These are phyloP conservation scores for Xylariaceae sp. DNA, from an alignment of 2,329 filamentous ascomycete genomes.

Conservation along the genomic window DNA sequence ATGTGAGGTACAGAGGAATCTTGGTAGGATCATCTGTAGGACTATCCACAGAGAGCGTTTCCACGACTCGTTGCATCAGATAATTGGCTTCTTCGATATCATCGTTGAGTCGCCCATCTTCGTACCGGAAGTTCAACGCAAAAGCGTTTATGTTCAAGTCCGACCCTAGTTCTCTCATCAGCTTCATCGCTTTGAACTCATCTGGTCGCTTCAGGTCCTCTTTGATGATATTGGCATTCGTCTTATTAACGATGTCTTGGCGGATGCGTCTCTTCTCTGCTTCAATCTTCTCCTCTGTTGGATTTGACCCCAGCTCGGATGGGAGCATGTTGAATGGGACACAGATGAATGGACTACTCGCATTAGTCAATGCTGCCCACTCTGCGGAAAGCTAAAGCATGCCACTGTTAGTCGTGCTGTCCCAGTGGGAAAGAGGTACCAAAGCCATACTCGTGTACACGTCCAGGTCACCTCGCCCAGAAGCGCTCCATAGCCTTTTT, in stretches of 20 bases:
- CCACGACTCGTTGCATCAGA: constrained; percentile 53
- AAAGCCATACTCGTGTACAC: constrained; percentile 46
- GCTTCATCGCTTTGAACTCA: constrained; percentile 44
- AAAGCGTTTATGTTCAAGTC: constrained; percentile 58
- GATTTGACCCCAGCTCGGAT: constrained; percentile 39
- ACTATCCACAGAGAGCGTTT: constrained; percentile 50
- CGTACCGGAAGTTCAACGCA: constrained; percentile 50
- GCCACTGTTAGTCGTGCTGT: background rate
- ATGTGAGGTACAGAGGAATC: constrained; percentile 54
- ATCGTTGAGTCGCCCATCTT: constrained; percentile 48
- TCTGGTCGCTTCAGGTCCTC: constrained; percentile 37
- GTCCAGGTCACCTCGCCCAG: constrained; percentile 53
- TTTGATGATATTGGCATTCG: constrained; percentile 46
- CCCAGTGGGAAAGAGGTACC: background rate
- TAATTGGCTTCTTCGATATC: constrained; percentile 57
- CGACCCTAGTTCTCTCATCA: constrained; percentile 51
- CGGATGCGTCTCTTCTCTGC: constrained; percentile 49
- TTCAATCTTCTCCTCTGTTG: constrained; percentile 40
- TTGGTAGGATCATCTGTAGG: constrained; percentile 48
- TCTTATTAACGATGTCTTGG: constrained; percentile 46
- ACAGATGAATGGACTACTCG: constrained; percentile 46
- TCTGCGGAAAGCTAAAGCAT: constrained; percentile 46
- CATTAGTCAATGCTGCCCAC: constrained; percentile 49
- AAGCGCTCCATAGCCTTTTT: constrained; percentile 50
- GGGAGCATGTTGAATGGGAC: constrained; percentile 53